These are phyloP conservation scores for Mortierella sp. DNA, from an alignment of 371 early-diverging fungal species.

Conservation along the genomic window DNA sequence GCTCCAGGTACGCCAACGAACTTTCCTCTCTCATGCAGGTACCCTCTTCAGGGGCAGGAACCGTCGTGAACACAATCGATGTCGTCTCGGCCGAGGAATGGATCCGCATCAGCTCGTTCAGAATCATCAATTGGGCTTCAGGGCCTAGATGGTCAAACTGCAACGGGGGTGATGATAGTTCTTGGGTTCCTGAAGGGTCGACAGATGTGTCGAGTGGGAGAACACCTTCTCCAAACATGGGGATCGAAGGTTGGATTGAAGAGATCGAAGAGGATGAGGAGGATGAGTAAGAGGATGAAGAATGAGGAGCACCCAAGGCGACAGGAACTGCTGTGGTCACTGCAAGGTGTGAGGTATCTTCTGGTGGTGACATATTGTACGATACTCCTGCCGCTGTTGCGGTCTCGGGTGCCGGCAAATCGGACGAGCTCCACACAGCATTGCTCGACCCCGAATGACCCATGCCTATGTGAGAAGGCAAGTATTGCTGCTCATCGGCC, in stretches of 20 bases:
- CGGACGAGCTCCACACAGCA: not conserved
- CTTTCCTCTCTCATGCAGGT: constrained; percentile 57
- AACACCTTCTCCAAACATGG: not conserved
- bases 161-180: constrained; percentile 7
- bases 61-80: constrained; percentile 66
- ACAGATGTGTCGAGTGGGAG: not conserved
- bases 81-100: constrained; percentile 60
- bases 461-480: not conserved
- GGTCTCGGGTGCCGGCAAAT: not conserved
- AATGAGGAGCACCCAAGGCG: not conserved
- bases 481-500: not conserved
- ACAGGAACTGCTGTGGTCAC: not conserved
- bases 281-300: not conserved
- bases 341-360: not conserved
- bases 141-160: constrained; percentile 68
- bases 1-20: constrained; percentile 60
- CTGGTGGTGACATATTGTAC: not conserved
- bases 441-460: not conserved
- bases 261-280: not conserved
- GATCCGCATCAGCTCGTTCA: constrained; percentile 69
- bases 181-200: not conserved
- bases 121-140: constrained; percentile 62
- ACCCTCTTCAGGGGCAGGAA: constrained; percentile 69
- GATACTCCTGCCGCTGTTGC: not conserved
- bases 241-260: not conserved